phyloP scores from a whole-genome alignment of 371 early-diverging fungal species.

The Mortierella sp. region DNA sequence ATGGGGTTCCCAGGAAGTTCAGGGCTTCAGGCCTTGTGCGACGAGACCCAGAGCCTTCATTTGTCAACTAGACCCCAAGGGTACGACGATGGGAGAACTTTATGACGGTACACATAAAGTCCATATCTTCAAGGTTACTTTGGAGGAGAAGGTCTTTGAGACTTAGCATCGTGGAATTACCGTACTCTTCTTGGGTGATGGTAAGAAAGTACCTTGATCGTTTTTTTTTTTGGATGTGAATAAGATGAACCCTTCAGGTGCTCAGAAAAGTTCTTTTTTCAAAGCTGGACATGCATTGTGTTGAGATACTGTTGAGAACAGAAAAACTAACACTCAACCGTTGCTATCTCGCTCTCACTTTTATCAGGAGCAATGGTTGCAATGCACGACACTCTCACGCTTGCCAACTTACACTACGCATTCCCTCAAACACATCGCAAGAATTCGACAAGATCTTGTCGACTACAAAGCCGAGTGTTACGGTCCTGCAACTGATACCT shows the following conservation, averaged over 20 bases:
- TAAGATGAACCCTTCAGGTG: conserved; percentile 35
- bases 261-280: conserved; percentile 9
- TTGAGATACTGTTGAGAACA: not conserved
- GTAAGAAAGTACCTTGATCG: conserved; percentile 24
- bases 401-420: not conserved
- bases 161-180: conserved; percentile 25
- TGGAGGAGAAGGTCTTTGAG: conserved; percentile 34
- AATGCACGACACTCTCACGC: not conserved
- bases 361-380: not conserved
- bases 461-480: not conserved
- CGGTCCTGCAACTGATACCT: not conserved
- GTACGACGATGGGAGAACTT: conserved; percentile 26
- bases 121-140: conserved; percentile 21
- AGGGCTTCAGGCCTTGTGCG: conserved; percentile 27
- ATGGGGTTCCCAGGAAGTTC: conserved; percentile 20
- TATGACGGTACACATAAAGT: conserved; percentile 17
- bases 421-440: not conserved
- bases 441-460: not conserved
- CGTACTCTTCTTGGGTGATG: conserved; percentile 28
- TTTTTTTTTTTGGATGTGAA: too few species aligned
- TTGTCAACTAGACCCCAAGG: conserved; percentile 1
- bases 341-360: not conserved
- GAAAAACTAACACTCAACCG: too few species aligned
- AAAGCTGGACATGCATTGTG: not conserved
- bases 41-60: conserved; percentile 19